A percentile compares a stretch with the other conserved stretches of the same genome.
Conservation (phyloP, 2,329 filamentous ascomycete species). For the Botrytis paeoniae region DNA sequence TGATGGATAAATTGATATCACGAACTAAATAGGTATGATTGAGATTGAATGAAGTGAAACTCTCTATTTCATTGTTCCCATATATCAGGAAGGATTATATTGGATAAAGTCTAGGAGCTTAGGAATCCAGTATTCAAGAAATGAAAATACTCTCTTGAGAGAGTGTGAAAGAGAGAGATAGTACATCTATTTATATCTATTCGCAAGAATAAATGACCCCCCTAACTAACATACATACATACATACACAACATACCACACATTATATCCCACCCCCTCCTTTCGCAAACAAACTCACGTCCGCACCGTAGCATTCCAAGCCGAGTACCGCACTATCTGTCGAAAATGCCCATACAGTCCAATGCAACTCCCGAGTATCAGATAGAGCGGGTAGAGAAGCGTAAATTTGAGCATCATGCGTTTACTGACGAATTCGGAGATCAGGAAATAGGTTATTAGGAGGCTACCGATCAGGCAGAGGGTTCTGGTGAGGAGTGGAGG, state of each 20-base stretch:
- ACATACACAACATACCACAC: neutral
- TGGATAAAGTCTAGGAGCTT: too few species aligned
- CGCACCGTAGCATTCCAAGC: conserved; percentile 47
- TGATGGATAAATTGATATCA: too few species aligned
- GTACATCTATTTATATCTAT: neutral
- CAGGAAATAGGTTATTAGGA: conserved; percentile 46
- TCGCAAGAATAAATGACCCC: neutral
- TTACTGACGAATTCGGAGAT: conserved; percentile 46
- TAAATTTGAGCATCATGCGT: conserved; percentile 44
- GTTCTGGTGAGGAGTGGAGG: conserved; percentile 34
- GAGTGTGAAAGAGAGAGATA: too few species aligned
- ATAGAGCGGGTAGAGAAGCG: conserved; percentile 44
- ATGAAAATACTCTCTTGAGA: too few species aligned
- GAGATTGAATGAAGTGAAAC: too few species aligned
- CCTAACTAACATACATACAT: too few species aligned
- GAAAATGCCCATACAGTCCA: conserved; percentile 21
- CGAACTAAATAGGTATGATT: too few species aligned
- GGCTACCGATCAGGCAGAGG: conserved; percentile 44
- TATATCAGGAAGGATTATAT: too few species aligned
- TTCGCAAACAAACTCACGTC: conserved; percentile 11
- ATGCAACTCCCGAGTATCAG: conserved; percentile 28
- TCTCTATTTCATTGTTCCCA: too few species aligned
- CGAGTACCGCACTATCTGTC: conserved; percentile 40
- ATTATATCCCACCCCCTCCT: neutral
- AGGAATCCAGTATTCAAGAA: too few species aligned